Conservation (phyloP, 768 basidiomycete genomes). For the Phylloporus sp. region DNA sequence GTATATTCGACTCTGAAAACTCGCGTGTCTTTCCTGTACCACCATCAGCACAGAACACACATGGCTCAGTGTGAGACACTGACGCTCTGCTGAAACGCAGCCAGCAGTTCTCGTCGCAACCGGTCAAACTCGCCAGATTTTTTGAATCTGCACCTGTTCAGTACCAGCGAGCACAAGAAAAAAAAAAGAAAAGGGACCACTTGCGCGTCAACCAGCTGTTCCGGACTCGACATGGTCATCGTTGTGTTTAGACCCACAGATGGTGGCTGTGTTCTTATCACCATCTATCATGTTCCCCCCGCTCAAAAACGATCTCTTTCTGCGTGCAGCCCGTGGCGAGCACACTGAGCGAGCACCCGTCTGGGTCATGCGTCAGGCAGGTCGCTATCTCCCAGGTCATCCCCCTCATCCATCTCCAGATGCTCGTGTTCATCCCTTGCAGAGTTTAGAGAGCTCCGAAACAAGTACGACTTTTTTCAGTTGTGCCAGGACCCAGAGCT, state of each 20-base stretch:
- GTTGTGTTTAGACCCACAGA: background rate
- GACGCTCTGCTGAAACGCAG: constrained; percentile 62
- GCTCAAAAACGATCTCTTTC: constrained; percentile 80
- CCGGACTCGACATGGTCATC: constrained; percentile 46
- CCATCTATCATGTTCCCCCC: constrained; percentile 51
- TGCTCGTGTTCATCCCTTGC: constrained; percentile 1
- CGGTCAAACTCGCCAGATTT: constrained; percentile 78
- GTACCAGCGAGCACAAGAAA: background rate
- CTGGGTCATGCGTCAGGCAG: constrained; percentile 98
- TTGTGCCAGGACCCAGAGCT: constrained; percentile 90
- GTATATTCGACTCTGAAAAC: constrained; percentile 56
- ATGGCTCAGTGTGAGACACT: too few relatives aligned
- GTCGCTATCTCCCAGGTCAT: constrained; percentile 88
- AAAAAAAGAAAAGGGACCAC: constrained; percentile 16
- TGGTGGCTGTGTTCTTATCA: constrained; percentile 14
- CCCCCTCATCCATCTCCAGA: constrained; percentile 3
- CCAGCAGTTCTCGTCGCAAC: constrained; percentile 59
- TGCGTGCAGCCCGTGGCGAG: constrained; percentile 90
- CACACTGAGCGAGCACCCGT: constrained; percentile 90
- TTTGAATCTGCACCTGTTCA: constrained; percentile 55
- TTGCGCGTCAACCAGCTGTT: constrained; percentile 63
- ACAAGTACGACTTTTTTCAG: constrained; percentile 90
- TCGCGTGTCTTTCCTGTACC: constrained; percentile 32
- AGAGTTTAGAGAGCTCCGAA: constrained; percentile 90
- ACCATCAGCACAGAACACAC: background rate